These are phyloP conservation scores for Kalanchoe fedtschenkoi DNA, from an alignment of 164 flowering plant species.

Conservation along the genomic window DNA sequence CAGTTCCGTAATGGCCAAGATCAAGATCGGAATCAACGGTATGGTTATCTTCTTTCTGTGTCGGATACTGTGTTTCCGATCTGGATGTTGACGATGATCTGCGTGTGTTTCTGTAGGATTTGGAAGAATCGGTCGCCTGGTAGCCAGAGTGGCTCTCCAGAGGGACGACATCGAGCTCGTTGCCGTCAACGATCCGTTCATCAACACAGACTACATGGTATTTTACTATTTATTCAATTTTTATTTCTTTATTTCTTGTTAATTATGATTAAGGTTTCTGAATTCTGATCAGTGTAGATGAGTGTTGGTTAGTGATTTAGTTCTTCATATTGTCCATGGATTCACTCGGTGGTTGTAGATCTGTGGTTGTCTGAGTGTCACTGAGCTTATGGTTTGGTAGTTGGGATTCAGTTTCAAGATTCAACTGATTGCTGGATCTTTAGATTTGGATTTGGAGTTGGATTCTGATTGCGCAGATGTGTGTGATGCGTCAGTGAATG, in stretches of 20 bases:
- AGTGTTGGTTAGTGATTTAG: background rate
- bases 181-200: slow-evolving; percentile 11
- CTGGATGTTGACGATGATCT: background rate
- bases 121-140: slow-evolving; percentile 10
- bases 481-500: too few species aligned
- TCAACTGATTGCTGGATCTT: background rate
- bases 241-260: background rate
- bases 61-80: background rate
- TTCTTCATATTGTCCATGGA: background rate
- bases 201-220: slow-evolving; percentile 11
- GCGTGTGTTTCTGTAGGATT: background rate
- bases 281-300: background rate
- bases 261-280: background rate
- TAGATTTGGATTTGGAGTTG: too few species aligned
- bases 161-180: slow-evolving; percentile 10
- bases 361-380: background rate
- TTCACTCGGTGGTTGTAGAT: too few species aligned
- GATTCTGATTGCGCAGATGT: too few species aligned
- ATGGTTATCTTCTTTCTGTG: background rate
- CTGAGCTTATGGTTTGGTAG: background rate
- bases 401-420: background rate
- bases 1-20: background rate
- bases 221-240: background rate
- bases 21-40: slow-evolving; percentile 6
- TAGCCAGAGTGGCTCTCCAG: slow-evolving; percentile 10